Base-by-base conservation (phyloP, 192 early-diverging fungal genomes). In the Funneliformis geosporum region DNA sequence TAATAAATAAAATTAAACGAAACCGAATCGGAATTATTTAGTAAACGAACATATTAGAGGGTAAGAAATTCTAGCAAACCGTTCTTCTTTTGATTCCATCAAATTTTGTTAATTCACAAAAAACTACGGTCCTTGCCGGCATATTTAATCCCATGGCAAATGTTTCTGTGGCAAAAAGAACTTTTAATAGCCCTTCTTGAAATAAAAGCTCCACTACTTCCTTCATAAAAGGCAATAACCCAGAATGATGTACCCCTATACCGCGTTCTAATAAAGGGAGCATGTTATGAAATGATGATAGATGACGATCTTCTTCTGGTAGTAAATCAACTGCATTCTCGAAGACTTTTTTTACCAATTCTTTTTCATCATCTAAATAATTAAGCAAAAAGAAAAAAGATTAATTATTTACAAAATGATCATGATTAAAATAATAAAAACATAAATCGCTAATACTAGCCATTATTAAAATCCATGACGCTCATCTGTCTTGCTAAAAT, bases 141-240 rank as follows among this genome's bases (percentile, higher is more conserved):
- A 99, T 99, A 87, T 99, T 99, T 72, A 99, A 86, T 28, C 98
- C 98, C 75, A 99, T 99, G 28, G 98, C 95, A 83, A 99, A 99
- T 1, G 98, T 99, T 86, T 99, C 98, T 4, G 97, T 99, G 28
- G 97, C 97, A 91, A 99, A 99, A 62, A 99, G 85, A n/a, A 95
- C 95, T 85, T 99, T 99, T 43, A 99, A 83, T 75, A 99, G 82
- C n/a, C 95, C 95, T 84, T 97, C 96, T 82, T 97, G 96, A 86
- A 99, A 99, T 60, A 99, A 86, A 85, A 99, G 95, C 86, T 99
- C 97, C 61, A 97, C 96, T 10, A 95, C 93, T 86, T 99, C 97
- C 83, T 99, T 99, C 67, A 99, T 85, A 73, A 99, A 96, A 16
- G 97, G 97, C 67, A 99, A 85, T 46, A 99, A 83, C 39, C 97